Evolutionary conservation across 805 yeast genomes (phyloP), one percentile per base, ranked within the genome.

Genomic region (Ascoidea rubescens): DNA sequence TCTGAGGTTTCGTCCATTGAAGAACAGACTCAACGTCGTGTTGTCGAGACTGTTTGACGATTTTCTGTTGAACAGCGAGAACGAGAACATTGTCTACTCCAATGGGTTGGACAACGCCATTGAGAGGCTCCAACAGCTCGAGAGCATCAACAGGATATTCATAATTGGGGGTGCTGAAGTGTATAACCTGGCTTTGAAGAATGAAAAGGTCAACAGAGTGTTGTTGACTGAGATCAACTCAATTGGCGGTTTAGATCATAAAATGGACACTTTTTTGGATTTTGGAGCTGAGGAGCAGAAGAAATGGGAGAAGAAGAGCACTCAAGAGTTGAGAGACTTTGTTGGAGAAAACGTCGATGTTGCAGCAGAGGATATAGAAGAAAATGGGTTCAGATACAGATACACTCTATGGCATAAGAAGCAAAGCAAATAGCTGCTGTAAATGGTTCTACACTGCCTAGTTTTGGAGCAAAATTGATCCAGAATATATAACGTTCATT

Each of bases 131-230:
- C 57, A 62, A 8, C 32, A 31, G 8, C 47, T 55, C 48, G 56
- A 60, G 4, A 56, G 60, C 1, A 62, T 83, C 21, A 84, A 79
- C 50, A 77, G 78, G 49, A 72, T 93, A 1, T 93, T 81, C 61
- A 75, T 93, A 31, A 91, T 93, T 56, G 99, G 99, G 3, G 99
- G 99, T 0, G 93, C 90, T 0, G 90, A 90, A 62, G 71, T 93
- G 6, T 93, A 93, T 67, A 74, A 78, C 50, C 71, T 78, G 45
- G 72, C 81, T 12, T 60, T 81, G 12, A 55, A 62, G 1, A 69
- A 65, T 52, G 67, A 67, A 4, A 51, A 68, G 8, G 79, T 82
- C 0, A 75, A 75, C 48, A 72, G 79, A 32, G 66, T 87, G 50
- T 71, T 87, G 31, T 64, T 90, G 14, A 89, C 96, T 0, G 90